Percentiles rank a stretch among this genome's conserved stretches.
Conservation (phyloP, 495 filamentous ascomycete genomes). For the Achaetomiella virescens region DNA sequence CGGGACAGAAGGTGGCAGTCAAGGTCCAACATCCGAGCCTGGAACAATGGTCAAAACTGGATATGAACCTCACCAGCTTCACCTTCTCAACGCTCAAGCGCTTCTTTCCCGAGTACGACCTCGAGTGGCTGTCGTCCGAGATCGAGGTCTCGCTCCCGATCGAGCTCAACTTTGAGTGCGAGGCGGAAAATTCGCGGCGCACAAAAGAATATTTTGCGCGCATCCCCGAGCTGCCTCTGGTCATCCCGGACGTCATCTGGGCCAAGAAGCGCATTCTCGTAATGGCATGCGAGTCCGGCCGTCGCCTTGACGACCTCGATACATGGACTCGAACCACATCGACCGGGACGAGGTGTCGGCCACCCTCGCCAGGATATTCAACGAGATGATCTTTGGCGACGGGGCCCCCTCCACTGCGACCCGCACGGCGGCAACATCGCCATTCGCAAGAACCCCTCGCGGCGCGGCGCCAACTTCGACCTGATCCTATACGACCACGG, state of each 20-base stretch:
- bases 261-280: slow-evolving; percentile 83
- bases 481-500: slow-evolving; percentile 98
- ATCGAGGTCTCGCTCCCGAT: slow-evolving; percentile 86
- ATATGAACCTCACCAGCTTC: slow-evolving; percentile 78
- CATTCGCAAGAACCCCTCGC: slow-evolving; percentile 60
- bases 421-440: slow-evolving; percentile 97
- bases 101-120: slow-evolving; percentile 95
- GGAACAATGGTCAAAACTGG: slow-evolving; percentile 86
- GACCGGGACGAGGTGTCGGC: slow-evolving; percentile 95
- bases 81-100: slow-evolving; percentile 84
- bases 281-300: slow-evolving; percentile 88
- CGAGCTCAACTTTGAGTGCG: slow-evolving; percentile 83
- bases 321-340: slow-evolving; percentile 77
- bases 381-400: slow-evolving; percentile 98
- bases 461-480: slow-evolving; percentile 67
- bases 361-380: slow-evolving; percentile 86
- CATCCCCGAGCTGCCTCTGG: slow-evolving; percentile 64
- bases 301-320: slow-evolving; percentile 85
- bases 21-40: slow-evolving; percentile 93
- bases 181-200: slow-evolving; percentile 78
- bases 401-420: slow-evolving; percentile 92
- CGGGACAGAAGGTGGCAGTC: slow-evolving; percentile 87
- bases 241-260: slow-evolving; percentile 90
- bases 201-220: slow-evolving; percentile 69
- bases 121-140: slow-evolving; percentile 91